phyloP scores from a whole-genome alignment of 495 filamentous ascomycete genomes.

The Penicillium diatomitis region DNA sequence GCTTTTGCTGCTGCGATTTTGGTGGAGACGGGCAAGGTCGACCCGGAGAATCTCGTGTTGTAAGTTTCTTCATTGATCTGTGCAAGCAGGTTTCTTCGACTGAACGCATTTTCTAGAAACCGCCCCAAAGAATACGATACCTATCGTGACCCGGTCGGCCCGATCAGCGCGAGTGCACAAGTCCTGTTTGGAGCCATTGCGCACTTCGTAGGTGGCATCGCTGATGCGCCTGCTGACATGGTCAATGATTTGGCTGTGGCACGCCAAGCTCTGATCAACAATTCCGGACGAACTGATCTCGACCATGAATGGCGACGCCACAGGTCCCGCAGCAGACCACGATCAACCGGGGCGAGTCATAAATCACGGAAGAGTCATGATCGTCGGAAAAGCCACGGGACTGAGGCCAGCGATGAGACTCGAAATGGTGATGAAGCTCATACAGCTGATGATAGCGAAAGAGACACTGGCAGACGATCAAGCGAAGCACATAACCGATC shows the following conservation, averaged over 20 bases:
- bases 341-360: too few species aligned
- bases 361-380: too few species aligned
- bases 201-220: conserved; percentile 69
- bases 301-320: conserved; percentile 5
- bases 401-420: too few species aligned
- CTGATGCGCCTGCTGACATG: conserved; percentile 71
- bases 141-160: conserved; percentile 62
- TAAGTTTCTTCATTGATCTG: conserved; percentile 23
- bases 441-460: too few species aligned
- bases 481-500: too few species aligned
- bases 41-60: conserved; percentile 60
- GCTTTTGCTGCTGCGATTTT: conserved; percentile 59
- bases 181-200: conserved; percentile 67
- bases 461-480: too few species aligned
- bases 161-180: conserved; percentile 60
- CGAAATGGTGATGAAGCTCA: too few species aligned
- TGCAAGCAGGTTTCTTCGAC: neutral
- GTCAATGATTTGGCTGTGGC: conserved; percentile 51
- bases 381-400: too few species aligned
- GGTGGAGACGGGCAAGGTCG: conserved; percentile 50
- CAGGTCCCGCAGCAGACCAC: neutral
- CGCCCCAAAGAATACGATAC: conserved; percentile 62
- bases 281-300: conserved; percentile 33
- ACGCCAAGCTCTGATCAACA: conserved; percentile 45
- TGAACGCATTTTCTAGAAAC: conserved; percentile 36